Percentiles rank a stretch among this genome's conserved stretches.
These are phyloP conservation scores for Botrytis tulipae DNA, from an alignment of 2,329 filamentous ascomycete genomes.

Conservation along the genomic window DNA sequence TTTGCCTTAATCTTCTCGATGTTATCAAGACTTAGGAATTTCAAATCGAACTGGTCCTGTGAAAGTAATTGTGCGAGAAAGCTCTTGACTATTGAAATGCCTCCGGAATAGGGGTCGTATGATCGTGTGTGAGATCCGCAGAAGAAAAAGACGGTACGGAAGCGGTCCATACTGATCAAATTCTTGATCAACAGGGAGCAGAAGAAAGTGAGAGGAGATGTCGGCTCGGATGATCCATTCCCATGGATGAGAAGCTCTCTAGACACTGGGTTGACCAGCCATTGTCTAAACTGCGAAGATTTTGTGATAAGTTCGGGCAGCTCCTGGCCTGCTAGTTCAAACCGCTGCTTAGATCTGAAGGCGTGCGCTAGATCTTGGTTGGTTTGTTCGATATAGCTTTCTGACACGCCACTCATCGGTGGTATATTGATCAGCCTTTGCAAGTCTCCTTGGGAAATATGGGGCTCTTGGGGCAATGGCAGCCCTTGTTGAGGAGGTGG, in stretches of 20 bases:
- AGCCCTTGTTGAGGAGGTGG: background rate
- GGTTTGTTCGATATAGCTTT: background rate
- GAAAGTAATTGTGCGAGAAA: background rate
- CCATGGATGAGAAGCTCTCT: background rate
- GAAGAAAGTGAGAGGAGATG: background rate
- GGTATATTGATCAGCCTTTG: background rate
- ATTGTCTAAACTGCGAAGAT: background rate
- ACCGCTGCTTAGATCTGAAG: background rate
- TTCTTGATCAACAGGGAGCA: background rate
- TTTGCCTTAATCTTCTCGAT: background rate
- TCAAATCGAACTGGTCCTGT: background rate
- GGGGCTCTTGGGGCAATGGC: background rate
- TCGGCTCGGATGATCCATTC: background rate
- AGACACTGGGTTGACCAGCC: background rate
- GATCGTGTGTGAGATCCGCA: background rate
- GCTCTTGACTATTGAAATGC: background rate
- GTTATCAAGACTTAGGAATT: background rate
- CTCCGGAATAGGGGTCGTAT: background rate
- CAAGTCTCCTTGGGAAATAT: background rate
- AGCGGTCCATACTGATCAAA: background rate
- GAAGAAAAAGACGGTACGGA: background rate
- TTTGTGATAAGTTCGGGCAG: background rate
- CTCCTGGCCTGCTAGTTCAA: background rate
- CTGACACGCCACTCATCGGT: background rate
- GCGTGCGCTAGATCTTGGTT: background rate